These are phyloP conservation scores for Sporothrix variecibatus DNA, from an alignment of 2,329 filamentous ascomycete genomes.

Conservation along the genomic window DNA sequence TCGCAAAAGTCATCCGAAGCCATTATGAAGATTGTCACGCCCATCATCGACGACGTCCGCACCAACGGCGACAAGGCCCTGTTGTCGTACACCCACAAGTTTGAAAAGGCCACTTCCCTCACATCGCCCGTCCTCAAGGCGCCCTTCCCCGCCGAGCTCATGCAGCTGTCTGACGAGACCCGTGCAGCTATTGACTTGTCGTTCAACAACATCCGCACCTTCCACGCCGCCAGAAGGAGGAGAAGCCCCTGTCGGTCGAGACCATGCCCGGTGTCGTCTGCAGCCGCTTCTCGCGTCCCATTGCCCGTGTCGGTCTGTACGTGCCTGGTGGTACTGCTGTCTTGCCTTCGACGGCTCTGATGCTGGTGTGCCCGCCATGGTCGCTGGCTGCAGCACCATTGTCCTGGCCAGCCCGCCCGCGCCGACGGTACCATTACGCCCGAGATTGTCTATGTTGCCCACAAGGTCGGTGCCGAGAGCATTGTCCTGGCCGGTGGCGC, in stretches of 20 bases:
- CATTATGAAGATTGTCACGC: conserved; percentile 86
- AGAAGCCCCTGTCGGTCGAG: conserved; percentile 80
- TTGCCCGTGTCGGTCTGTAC: conserved; percentile 95
- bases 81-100: conserved; percentile 93
- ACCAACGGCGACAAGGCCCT: conserved; percentile 83
- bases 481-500: conserved; percentile 95
- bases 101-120: conserved; percentile 91
- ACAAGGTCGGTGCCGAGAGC: conserved; percentile 93
- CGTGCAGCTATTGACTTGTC: conserved; percentile 90
- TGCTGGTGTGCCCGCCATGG: conserved; percentile 97
- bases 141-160: conserved; percentile 81
- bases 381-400: conserved; percentile 93
- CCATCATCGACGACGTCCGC: conserved; percentile 87
- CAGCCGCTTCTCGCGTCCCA: conserved; percentile 87
- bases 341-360: conserved; percentile 93
- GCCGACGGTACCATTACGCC: conserved; percentile 88
- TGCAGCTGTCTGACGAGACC: conserved; percentile 82
- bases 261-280: conserved; percentile 98
- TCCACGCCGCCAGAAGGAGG: conserved; percentile 91
- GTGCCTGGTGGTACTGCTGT: conserved; percentile 95
- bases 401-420: conserved; percentile 90
- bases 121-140: conserved; percentile 87
- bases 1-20: conserved; percentile 94
- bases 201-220: conserved; percentile 90
- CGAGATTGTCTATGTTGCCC: conserved; percentile 95